phyloP scores from a whole-genome alignment of 83 land plant species.

The Thuja plicata region DNA sequence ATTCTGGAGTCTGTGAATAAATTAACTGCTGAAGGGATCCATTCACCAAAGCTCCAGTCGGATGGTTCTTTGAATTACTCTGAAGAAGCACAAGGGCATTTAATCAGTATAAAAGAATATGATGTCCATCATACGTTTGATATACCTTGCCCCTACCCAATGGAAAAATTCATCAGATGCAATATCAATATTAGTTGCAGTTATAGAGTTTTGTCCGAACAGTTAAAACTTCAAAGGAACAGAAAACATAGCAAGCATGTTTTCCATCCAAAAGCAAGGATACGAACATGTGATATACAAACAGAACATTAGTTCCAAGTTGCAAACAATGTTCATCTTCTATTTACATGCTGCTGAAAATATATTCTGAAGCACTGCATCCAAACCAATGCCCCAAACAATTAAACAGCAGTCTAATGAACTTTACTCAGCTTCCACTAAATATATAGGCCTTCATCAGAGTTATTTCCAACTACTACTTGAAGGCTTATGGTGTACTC shows the following conservation, averaged over 20 bases:
- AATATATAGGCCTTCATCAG: background rate
- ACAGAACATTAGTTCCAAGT: background rate
- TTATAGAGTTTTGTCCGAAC: background rate
- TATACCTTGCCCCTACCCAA: background rate
- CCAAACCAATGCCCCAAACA: background rate
- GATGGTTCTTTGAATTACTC: conserved; percentile 1
- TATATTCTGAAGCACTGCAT: background rate
- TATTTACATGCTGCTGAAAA: conserved; percentile 5
- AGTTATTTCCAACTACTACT: background rate
- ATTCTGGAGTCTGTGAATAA: background rate
- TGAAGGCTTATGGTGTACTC: background rate
- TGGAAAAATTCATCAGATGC: background rate
- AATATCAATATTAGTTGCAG: background rate
- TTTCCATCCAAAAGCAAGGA: conserved; percentile 1
- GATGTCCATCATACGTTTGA: background rate
- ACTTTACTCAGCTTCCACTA: background rate
- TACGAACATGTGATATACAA: background rate
- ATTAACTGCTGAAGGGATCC: background rate
- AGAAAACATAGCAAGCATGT: background rate
- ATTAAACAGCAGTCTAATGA: background rate
- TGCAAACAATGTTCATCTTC: conserved; percentile 6
- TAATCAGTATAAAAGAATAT: background rate
- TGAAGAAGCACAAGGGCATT: background rate
- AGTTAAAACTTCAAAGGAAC: background rate
- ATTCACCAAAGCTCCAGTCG: background rate